A percentile compares a stretch with the other conserved stretches of the same genome.
phyloP scores from a whole-genome alignment of 1,139 yeast species.

The Saccharomyces hybrid region DNA sequence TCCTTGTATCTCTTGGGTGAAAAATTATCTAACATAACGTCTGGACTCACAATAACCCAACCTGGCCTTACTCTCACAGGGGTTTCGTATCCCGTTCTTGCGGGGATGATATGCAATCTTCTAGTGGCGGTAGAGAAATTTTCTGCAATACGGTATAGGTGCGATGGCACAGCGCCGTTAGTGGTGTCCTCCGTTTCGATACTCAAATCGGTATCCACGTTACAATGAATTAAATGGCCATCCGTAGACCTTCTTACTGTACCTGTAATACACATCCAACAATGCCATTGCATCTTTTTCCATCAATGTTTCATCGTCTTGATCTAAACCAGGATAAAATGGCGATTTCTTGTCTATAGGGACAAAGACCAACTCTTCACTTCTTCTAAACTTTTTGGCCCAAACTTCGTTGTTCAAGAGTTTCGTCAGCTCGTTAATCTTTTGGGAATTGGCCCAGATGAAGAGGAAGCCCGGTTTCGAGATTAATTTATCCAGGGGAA shows the following conservation, averaged over 20 bases:
- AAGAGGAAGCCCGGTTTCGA: conserved; percentile 81
- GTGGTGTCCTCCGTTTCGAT: conserved; percentile 41
- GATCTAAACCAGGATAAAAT: conserved; percentile 47
- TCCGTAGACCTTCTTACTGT: conserved; percentile 83
- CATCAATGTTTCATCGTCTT: conserved; percentile 39
- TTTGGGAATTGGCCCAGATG: conserved; percentile 76
- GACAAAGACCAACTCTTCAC: conserved; percentile 74
- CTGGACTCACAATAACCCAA: conserved; percentile 89
- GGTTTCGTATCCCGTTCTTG: conserved; percentile 49
- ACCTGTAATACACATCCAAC: conserved; percentile 96
- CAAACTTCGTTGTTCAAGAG: conserved; percentile 50
- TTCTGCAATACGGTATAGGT: conserved; percentile 78
- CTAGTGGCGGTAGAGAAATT: conserved; percentile 78
- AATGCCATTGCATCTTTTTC: conserved; percentile 77
- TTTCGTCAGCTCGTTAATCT: conserved; percentile 54
- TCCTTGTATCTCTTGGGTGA: conserved; percentile 39
- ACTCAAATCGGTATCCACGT: conserved; percentile 80
- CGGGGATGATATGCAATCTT: conserved; percentile 77
- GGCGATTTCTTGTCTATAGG: conserved; percentile 55
- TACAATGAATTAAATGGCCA: conserved; percentile 79
- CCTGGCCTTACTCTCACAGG: conserved; percentile 75
- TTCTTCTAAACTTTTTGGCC: conserved; percentile 74
- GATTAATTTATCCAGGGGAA: conserved; percentile 68
- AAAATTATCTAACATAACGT: conserved; percentile 66
- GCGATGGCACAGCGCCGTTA: conserved; percentile 57